Evolutionary conservation across 306 rosid genomes (phyloP).

Genomic region (Chamaecrista fasciculata): DNA sequence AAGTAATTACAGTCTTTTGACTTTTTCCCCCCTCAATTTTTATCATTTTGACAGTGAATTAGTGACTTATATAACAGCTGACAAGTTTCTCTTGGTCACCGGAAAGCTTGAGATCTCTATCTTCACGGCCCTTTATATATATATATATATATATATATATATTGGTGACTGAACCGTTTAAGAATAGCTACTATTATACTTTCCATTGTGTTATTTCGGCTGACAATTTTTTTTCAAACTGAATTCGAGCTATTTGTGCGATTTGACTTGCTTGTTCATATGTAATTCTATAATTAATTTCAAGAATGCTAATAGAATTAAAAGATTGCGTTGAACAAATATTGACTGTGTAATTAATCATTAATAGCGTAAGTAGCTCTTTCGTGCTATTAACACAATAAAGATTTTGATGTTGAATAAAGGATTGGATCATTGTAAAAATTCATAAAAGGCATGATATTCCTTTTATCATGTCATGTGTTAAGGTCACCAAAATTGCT

Average conservation of each 20-base stretch:
- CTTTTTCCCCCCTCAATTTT: not conserved
- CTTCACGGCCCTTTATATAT: conserved; percentile 68
- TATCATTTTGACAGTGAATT: not conserved
- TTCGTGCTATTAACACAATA: not conserved
- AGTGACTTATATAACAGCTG: conserved; percentile 62
- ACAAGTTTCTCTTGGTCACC: conserved; percentile 58
- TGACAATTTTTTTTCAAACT: not conserved
- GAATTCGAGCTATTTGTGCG: not conserved
- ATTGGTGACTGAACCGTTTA: conserved; percentile 84
- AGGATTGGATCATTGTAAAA: not conserved
- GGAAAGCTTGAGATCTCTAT: conserved; percentile 88
- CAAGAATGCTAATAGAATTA: not conserved
- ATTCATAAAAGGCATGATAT: not conserved
- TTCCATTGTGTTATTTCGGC: not conserved
- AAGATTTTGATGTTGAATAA: conserved; percentile 2
- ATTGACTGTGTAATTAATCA: not conserved
- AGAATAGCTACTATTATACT: conserved; percentile 37
- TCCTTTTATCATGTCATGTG: not conserved
- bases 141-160: conserved; percentile 79
- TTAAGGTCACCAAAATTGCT: not conserved
- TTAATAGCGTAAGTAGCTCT: not conserved
- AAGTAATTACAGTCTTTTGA: not conserved
- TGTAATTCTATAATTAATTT: not conserved
- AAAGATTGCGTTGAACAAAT: not conserved
- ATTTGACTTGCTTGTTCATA: not conserved